Percentiles rank a stretch among this genome's conserved stretches.
Evolutionary conservation across 257 asterid genomes (phyloP).

Genomic region (Penstemon barbatus): DNA sequence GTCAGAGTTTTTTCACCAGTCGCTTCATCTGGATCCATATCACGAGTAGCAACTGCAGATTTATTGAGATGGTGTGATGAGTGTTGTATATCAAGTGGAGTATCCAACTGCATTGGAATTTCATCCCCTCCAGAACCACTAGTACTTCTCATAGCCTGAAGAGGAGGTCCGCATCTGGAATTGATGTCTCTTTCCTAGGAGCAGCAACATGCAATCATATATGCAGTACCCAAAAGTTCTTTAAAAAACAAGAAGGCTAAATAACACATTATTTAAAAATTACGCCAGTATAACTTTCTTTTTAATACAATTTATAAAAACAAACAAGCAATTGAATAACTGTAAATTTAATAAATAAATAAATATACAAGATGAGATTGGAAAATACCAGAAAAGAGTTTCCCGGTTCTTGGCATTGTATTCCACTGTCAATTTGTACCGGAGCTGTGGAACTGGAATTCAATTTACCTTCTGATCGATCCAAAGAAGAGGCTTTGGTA

Average conservation of each 20-base stretch:
- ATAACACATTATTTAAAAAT: slow-evolving; percentile 10
- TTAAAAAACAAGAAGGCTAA: slow-evolving; percentile 4
- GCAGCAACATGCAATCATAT: slow-evolving; percentile 19
- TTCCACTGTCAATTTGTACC: slow-evolving; percentile 29
- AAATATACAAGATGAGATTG: slow-evolving; percentile 7
- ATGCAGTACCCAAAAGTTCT: not conserved
- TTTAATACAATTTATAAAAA: not conserved
- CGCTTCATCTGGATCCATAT: slow-evolving; percentile 35
- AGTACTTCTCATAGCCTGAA: slow-evolving; percentile 28
- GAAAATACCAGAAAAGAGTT: slow-evolving; percentile 40
- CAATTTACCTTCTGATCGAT: slow-evolving; percentile 31
- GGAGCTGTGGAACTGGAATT: slow-evolving; percentile 37
- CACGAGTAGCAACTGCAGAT: slow-evolving; percentile 27
- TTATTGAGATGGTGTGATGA: slow-evolving; percentile 28
- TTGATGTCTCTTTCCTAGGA: slow-evolving; percentile 45
- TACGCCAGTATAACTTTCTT: slow-evolving; percentile 1
- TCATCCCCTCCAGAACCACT: slow-evolving; percentile 34
- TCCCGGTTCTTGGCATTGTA: slow-evolving; percentile 30
- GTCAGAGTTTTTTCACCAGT: slow-evolving; percentile 28
- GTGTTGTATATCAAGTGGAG: slow-evolving; percentile 36
- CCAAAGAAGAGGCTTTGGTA: slow-evolving; percentile 38
- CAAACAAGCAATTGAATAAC: slow-evolving; percentile 17
- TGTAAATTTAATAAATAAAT: not conserved
- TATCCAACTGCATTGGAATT: slow-evolving; percentile 29
- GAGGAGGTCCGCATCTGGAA: slow-evolving; percentile 33